These are phyloP conservation scores for Metrosideros polymorpha DNA, from an alignment of 441 rosid genomes.

Conservation along the genomic window DNA sequence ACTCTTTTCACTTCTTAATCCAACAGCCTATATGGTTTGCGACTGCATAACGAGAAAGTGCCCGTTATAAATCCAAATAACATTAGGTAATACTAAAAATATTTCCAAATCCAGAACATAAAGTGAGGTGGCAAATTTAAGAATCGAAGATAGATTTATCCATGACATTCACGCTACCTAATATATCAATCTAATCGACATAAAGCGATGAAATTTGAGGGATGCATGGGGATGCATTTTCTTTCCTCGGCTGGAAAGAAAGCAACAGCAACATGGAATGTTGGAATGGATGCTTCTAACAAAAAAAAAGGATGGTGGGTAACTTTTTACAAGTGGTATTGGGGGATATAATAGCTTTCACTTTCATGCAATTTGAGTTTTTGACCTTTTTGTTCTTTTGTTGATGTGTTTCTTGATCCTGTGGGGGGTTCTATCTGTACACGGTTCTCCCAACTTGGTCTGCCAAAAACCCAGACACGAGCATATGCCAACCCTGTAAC, in stretches of 20 bases:
- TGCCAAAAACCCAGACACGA: constrained; percentile 5
- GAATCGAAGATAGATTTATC: neutral
- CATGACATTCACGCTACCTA: too few relatives aligned
- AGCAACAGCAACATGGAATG: neutral
- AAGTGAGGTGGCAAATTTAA: neutral
- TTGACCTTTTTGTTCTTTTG: neutral
- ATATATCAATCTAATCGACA: neutral
- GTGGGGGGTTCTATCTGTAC: constrained; percentile 5
- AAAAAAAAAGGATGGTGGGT: neutral
- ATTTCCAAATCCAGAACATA: neutral
- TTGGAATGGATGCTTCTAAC: neutral
- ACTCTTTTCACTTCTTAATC: neutral
- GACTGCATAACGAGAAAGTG: neutral
- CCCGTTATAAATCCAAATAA: neutral
- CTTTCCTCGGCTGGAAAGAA: neutral
- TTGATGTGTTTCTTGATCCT: constrained; percentile 10
- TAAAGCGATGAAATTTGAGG: neutral
- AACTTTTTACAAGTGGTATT: constrained; percentile 1
- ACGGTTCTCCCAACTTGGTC: neutral
- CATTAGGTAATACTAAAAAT: neutral
- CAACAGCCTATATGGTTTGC: neutral
- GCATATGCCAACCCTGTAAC: neutral
- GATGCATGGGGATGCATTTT: neutral
- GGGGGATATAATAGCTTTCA: neutral
- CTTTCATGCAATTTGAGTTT: neutral